Base-by-base conservation (phyloP, 352 stramenopile species). In the Globisporangium cylindrosporum region DNA sequence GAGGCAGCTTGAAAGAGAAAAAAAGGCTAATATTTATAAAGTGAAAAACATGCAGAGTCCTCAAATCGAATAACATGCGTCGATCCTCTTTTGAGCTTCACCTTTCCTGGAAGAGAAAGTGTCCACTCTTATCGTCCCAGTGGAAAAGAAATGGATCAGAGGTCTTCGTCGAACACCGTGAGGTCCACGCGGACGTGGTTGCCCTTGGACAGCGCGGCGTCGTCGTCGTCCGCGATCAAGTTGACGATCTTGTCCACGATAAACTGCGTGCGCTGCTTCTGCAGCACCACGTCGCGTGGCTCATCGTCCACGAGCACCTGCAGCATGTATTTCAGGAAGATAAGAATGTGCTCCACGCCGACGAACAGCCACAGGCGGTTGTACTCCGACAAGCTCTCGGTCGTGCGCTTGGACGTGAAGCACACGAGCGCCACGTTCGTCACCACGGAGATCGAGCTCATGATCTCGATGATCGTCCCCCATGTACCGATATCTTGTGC, bases 371-470 rank as follows among this genome's bases (percentile, higher is more conserved):
- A 85, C 46, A 90, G 63, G 25, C 84, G 79, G 53, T 78, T 66
- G 58, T 84, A 79, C 25, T 74, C 66, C 22, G 80, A 75, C 49
- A 89, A 48, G 43, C 76, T 51, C 5, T 77, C 49, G 12, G 88
- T 91, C 34, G 80, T 84, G 51, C 76, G 81, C 34, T 89, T 80
- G 25, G 81, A 95, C 14, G 93, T 97, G 71, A 98, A 98, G 56
- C 87, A 93, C 73, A 98, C 92, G 18, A 98, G 77, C n/a, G 92
- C 85, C 54, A 95, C 93, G 75, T 99, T 99, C 15, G 93, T 98
- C 18, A 98, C 71, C 59, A 97, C 92, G 27, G 89, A 85, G 48
- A 96, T 78, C 41, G 90, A 94, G 46, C 88, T 86, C 73, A 98
- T 97, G 38, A 89, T 70, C 48, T 96, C 81, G 53, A 98, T 87